phyloP scores from a whole-genome alignment of 1,284 basidiomycete species.

The Pseudozyma sp. region DNA sequence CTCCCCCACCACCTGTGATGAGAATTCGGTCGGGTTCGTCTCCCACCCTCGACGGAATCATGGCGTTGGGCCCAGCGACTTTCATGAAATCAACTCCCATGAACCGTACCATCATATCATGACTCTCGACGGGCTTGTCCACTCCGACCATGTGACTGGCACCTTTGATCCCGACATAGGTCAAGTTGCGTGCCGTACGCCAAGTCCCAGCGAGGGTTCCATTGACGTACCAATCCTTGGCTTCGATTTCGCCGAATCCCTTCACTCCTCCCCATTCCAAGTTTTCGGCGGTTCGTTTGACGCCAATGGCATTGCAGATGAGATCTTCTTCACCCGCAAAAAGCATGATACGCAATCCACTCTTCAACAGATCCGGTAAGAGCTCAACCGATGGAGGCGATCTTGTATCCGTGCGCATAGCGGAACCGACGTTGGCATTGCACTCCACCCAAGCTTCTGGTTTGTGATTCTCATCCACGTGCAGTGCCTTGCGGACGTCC shows the following conservation, averaged over 20 bases:
- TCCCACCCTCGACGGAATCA: conserved; percentile 80
- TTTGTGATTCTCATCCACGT: conserved; percentile 77
- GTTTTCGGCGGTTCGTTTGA: conserved; percentile 84
- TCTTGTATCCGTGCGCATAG: conserved; percentile 72
- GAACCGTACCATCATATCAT: conserved; percentile 87
- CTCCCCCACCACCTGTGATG: conserved; percentile 51
- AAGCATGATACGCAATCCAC: conserved; percentile 82
- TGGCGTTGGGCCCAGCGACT: conserved; percentile 79
- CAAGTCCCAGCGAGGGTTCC: conserved; percentile 86
- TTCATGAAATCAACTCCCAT: conserved; percentile 80
- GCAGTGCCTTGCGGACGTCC: conserved; percentile 85
- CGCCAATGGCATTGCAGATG: conserved; percentile 91
- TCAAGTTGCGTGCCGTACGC: conserved; percentile 87
- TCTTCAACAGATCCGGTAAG: conserved; percentile 81
- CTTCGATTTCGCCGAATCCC: conserved; percentile 72
- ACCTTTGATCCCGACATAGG: conserved; percentile 86
- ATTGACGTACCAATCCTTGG: conserved; percentile 80
- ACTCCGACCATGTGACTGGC: conserved; percentile 78
- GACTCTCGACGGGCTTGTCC: conserved; percentile 86
- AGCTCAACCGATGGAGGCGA: conserved; percentile 81
- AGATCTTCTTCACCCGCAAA: conserved; percentile 96
- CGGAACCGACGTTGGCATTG: conserved; percentile 76
- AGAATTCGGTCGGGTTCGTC: conserved; percentile 73
- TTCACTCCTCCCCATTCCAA: conserved; percentile 85
- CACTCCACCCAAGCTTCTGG: conserved; percentile 92